These are phyloP conservation scores for Phytophthora citricola DNA, from an alignment of 352 stramenopile species.

Conservation along the genomic window DNA sequence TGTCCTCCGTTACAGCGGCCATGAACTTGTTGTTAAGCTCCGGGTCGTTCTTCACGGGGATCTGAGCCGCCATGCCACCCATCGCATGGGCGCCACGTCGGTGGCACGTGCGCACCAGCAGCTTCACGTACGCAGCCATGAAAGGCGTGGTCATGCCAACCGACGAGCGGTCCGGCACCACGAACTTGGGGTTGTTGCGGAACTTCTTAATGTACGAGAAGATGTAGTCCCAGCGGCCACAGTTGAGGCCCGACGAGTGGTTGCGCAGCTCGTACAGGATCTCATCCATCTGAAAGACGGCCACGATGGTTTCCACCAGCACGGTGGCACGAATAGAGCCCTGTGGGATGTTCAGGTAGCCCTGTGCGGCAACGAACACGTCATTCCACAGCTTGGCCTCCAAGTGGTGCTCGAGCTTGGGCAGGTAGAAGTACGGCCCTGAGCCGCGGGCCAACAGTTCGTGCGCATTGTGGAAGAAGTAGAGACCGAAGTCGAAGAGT, in stretches of 20 bases:
- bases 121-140: conserved; percentile 95
- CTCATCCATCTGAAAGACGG: conserved; percentile 98
- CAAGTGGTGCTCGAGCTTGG: conserved; percentile 96
- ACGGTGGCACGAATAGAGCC: conserved; percentile 94
- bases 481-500: conserved; percentile 97
- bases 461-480: conserved; percentile 97
- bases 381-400: conserved; percentile 97
- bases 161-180: conserved; percentile 92
- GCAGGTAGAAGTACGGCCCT: conserved; percentile 96
- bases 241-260: conserved; percentile 97
- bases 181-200: conserved; percentile 90
- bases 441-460: conserved; percentile 83
- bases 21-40: conserved; percentile 91
- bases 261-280: conserved; percentile 95
- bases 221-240: conserved; percentile 97
- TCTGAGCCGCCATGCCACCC: conserved; percentile 97
- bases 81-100: conserved; percentile 95
- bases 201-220: conserved; percentile 98
- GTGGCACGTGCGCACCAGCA: conserved; percentile 96
- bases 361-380: conserved; percentile 94
- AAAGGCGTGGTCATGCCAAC: conserved; percentile 96
- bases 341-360: conserved; percentile 91
- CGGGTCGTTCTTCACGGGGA: conserved; percentile 94
- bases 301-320: conserved; percentile 97
- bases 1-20: conserved; percentile 90